Base-by-base conservation (phyloP, 2,329 filamentous ascomycete species). In the Westerdykella sp. region DNA sequence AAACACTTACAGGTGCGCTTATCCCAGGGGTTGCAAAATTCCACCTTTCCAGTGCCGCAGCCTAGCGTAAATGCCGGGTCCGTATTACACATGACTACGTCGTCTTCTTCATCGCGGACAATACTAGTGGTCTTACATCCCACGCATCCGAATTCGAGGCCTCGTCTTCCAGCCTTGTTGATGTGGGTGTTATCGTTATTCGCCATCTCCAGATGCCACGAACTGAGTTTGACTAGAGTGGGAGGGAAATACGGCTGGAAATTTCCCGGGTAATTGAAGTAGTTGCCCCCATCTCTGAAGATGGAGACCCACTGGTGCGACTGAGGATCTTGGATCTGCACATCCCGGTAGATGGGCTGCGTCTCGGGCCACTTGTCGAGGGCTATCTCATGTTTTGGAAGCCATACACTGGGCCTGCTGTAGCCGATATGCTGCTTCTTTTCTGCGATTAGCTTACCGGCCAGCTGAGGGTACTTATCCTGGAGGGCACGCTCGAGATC, bases 201-300 rank as follows among this genome's bases (percentile, higher is more conserved):
- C 12, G 37, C 30, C 14, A 22, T 36, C 4, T 18, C 21, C 13
- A 36, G 14, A 42, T 46, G 37, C 6, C 35, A 28, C 4, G 11
- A 10, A 6, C 13, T 37, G n/a, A 50, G 32, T 32, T 37, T 14
- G 43, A 52, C 40, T 15, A 42, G 43, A 22, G 41, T 40, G 3
- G 49, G 44, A 9, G 49, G 49, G 31, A 48, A 52, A 39, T 52
- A 52, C 5, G 31, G 16, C 34, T 52, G 49, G 14, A 36, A 21
- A 25, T 50, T 52, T 5, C 44, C 47, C 4, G 22, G 16, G 6
- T 36, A 12, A 36, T 51, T 51, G 40, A 48, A 50, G 25, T 10
- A 28, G 22, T 42, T 43, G 12, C 14, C 10, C 2, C 32, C 40
- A n/a, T 25, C 35, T 13, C 34, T 34, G 41, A 46, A 43, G 7